Conservation (phyloP, 768 basidiomycete species). For the Cystofilobasidium capitatum region DNA sequence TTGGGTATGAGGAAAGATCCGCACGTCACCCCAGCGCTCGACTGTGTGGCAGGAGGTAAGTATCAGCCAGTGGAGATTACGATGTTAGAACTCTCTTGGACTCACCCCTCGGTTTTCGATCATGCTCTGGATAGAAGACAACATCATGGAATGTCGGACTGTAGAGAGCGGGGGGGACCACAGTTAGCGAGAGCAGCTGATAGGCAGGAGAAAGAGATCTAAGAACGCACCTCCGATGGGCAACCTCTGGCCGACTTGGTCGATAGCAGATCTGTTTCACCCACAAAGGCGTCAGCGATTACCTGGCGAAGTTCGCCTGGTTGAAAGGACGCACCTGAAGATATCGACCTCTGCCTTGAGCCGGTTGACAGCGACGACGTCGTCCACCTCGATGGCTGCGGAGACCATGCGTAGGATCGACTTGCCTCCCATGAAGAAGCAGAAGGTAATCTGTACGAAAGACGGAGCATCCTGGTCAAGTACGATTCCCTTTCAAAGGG, state of each 20-base stretch:
- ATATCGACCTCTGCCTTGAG: conserved; percentile 11
- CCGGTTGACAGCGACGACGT: neutral
- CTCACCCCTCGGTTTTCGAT: no score
- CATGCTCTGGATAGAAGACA: no score
- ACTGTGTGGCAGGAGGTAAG: no score
- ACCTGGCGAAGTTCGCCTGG: no score
- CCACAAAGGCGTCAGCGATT: neutral
- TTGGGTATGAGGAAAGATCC: no score
- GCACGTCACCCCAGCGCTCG: no score
- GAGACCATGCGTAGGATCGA: conserved; percentile 1
- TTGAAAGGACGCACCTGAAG: neutral
- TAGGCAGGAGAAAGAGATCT: no score
- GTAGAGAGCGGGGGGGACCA: no score
- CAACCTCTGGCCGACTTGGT: conserved; percentile 1
- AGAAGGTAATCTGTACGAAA: neutral
- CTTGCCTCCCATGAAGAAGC: conserved; percentile 6
- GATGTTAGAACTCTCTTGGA: no score
- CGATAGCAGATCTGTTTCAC: conserved; percentile 13
- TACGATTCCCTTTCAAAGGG: neutral
- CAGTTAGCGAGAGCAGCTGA: no score
- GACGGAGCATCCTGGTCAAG: neutral
- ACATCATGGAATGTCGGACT: no score
- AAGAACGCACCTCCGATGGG: conserved; percentile 14
- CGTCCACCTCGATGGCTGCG: neutral
- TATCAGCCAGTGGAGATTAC: no score